Evolutionary conservation across 352 stramenopile genomes (phyloP).

Genomic region (Globisporangium paroecandrum): DNA sequence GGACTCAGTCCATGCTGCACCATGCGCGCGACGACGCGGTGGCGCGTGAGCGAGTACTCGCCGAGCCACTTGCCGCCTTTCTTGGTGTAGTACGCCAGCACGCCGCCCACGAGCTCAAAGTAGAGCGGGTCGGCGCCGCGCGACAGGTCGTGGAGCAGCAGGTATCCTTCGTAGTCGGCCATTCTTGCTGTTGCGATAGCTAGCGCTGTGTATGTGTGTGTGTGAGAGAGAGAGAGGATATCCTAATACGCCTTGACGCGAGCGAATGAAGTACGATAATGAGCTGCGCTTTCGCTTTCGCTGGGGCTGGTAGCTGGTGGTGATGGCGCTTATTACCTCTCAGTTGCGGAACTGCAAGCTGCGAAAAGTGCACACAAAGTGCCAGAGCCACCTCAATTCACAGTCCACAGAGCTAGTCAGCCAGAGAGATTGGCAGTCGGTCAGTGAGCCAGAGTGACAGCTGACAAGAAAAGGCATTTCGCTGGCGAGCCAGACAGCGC

Average conservation of each 20-base stretch:
- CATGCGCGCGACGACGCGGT: conserved; percentile 51
- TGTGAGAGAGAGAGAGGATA: background rate
- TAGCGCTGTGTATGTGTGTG: background rate
- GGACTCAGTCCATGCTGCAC: conserved; percentile 41
- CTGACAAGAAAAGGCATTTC: background rate
- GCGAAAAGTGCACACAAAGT: background rate
- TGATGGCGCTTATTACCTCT: background rate
- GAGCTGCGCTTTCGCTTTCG: background rate
- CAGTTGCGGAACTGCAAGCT: background rate
- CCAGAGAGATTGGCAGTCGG: background rate
- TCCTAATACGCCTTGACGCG: background rate
- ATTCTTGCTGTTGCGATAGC: conserved; percentile 24
- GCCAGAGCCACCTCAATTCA: background rate
- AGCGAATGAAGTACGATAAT: conserved; percentile 2
- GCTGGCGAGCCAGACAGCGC: conserved; percentile 4
- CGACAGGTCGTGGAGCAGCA: conserved; percentile 60
- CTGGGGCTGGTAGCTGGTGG: background rate
- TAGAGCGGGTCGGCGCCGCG: conserved; percentile 54
- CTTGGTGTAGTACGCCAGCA: conserved; percentile 75
- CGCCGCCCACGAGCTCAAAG: conserved; percentile 65
- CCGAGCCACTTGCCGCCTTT: conserved; percentile 69
- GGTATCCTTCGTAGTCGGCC: conserved; percentile 80
- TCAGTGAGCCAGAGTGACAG: background rate
- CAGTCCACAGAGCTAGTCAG: background rate
- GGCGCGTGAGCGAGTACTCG: conserved; percentile 68